phyloP scores from a whole-genome alignment of 2,329 filamentous ascomycete species.

The Ophiostoma populinum region DNA sequence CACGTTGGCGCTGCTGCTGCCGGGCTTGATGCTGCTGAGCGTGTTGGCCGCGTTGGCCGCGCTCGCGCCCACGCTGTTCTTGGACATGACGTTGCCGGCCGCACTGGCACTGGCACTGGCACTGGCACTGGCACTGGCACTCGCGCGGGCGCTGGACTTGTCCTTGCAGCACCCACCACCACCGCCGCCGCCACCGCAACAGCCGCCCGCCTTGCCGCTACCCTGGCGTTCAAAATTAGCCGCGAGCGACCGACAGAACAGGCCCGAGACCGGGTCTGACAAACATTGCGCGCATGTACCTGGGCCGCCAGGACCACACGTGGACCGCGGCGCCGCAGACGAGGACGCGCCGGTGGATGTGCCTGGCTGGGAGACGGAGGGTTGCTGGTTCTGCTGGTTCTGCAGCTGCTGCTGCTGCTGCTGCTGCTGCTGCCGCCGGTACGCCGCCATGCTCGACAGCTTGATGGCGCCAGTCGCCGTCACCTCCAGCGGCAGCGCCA shows the following conservation, averaged over 20 bases:
- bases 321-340: constrained; percentile 15
- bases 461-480: constrained; percentile 44
- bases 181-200: constrained; percentile 43
- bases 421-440: constrained; percentile 15
- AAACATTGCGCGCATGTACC: constrained; percentile 67
- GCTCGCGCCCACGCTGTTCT: too few relatives aligned
- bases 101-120: neutral
- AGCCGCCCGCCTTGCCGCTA: constrained; percentile 3
- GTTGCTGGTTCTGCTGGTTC: too few relatives aligned
- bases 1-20: constrained; percentile 1
- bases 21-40: constrained; percentile 13
- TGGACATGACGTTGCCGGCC: too few relatives aligned
- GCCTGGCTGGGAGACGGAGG: too few relatives aligned
- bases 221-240: constrained; percentile 37
- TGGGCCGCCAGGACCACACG: constrained; percentile 50
- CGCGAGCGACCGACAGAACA: constrained; percentile 69
- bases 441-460: constrained; percentile 27
- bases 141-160: neutral
- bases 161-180: constrained; percentile 50
- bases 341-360: constrained; percentile 12
- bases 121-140: neutral
- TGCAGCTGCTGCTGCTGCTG: constrained; percentile 11
- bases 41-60: neutral
- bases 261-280: constrained; percentile 58
- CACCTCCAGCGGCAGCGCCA: constrained; percentile 39